Base-by-base conservation (phyloP, 306 rosid species). In the Rosa multiflora region DNA sequence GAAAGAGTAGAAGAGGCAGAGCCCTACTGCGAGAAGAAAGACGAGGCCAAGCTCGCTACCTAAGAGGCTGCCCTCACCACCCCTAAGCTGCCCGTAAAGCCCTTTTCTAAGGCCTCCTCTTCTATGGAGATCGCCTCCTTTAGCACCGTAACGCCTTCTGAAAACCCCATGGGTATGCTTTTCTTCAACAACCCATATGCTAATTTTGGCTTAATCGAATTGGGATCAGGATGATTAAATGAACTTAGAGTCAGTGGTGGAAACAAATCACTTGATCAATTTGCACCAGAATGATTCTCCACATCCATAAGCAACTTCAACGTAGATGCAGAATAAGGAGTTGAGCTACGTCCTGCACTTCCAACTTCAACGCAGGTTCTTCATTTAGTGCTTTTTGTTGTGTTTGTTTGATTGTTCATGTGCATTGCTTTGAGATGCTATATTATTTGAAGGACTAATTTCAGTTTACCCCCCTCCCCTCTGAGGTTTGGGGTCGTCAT, bases 1-100 rank as follows among this genome's bases (percentile, higher is more conserved):
- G 99, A 10, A 82, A 89, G 88, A 90, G 94, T 84, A 64, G 3
- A 32, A 32, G 37, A 32, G 39, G 90, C 91, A 1, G 94, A 91
- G 76, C 98, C 99, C 32, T 71, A 63, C n/a, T 96, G 91, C 83
- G 98, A 96, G 1, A 87, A 85, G 84, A 96, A 96, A 86, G 99
- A 93, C 42, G 88, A 78, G 3, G 99, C 99, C 12, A 96, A 93
- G 89, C 86, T 90, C 4, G 97, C 99, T 8, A 96, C 89, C 17
- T 92, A 84, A 67, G 91, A 91, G 80, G 98, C 97, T 68, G 96
- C 99, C 77, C 96, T 95, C 75, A 92, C 91, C 12, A 97, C 97
- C 47, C 98, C 99, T 56, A 95, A 93, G 94, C 90, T 95, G 3
- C 84, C 82, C 2, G 96, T 88, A 39, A 80, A 83, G 1, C 62